Percentiles rank a stretch among this genome's conserved stretches.
phyloP scores from a whole-genome alignment of 169 alveolate species.

The Cryptosporidium andersoni region DNA sequence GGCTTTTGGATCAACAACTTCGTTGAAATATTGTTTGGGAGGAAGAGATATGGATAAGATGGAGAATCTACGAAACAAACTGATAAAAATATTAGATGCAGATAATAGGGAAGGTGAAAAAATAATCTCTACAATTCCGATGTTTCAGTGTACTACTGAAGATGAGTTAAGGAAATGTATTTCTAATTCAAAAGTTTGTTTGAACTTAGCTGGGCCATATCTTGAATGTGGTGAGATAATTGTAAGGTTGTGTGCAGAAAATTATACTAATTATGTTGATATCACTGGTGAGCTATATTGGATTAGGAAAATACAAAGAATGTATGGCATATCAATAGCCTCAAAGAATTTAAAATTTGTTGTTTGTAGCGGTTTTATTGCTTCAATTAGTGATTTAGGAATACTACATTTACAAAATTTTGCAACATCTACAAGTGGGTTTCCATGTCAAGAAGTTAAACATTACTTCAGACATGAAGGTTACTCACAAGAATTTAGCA shows the following conservation, averaged over 20 bases:
- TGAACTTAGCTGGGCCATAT: slow-evolving; percentile 38
- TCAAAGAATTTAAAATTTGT: slow-evolving; percentile 52
- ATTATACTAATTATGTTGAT: slow-evolving; percentile 61
- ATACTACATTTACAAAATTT: slow-evolving; percentile 55
- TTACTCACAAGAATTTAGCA: slow-evolving; percentile 7
- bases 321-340: slow-evolving; percentile 53
- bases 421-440: slow-evolving; percentile 60
- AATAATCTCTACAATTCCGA: slow-evolving; percentile 61
- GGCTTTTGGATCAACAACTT: slow-evolving; percentile 46
- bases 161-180: slow-evolving; percentile 52
- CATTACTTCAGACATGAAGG: slow-evolving; percentile 54
- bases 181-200: slow-evolving; percentile 51
- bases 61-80: slow-evolving; percentile 41
- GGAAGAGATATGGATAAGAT: slow-evolving; percentile 50
- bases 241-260: slow-evolving; percentile 21
- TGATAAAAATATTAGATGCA: slow-evolving; percentile 32
- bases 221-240: slow-evolving; percentile 47
- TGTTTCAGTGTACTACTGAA: slow-evolving; percentile 49
- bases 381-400: slow-evolving; percentile 30
- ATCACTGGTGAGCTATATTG: slow-evolving; percentile 31
- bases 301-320: slow-evolving; percentile 48
- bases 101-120: slow-evolving; percentile 47
- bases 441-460: slow-evolving; percentile 52
- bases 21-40: slow-evolving; percentile 55
- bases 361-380: slow-evolving; percentile 7